A percentile compares a stretch with the other conserved stretches of the same genome.
Evolutionary conservation across 768 basidiomycete genomes (phyloP).

Genomic region (Chalciporus chontae): DNA sequence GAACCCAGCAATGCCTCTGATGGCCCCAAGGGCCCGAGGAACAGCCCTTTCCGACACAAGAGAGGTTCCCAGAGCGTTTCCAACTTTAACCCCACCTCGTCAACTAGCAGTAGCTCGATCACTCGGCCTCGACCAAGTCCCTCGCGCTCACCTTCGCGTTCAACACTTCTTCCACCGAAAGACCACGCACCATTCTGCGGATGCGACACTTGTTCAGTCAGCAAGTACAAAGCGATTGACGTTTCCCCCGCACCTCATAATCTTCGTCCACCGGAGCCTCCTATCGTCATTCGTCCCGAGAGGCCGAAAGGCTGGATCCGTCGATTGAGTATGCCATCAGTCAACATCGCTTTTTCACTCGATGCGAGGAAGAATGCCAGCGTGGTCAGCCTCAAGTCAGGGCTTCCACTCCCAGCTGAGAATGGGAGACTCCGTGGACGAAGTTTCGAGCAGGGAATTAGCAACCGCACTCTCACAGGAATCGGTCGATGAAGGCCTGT

Average conservation of each 20-base stretch:
- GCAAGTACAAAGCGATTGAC: constrained; percentile 46
- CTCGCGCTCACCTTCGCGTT: constrained; percentile 28
- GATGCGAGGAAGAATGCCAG: constrained; percentile 56
- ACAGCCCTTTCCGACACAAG: constrained; percentile 23
- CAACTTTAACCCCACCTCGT: constrained; percentile 22
- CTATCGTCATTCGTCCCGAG: constrained; percentile 45
- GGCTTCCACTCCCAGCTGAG: constrained; percentile 38
- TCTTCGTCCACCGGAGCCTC: constrained; percentile 41
- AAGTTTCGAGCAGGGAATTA: constrained; percentile 34
- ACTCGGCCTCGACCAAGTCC: constrained; percentile 15
- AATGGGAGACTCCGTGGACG: constrained; percentile 44
- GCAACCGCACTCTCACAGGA: constrained; percentile 53
- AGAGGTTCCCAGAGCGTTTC: constrained; percentile 29
- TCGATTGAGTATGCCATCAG: constrained; percentile 70
- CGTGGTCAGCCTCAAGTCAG: constrained; percentile 34
- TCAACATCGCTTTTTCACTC: constrained; percentile 56
- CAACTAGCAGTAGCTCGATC: constrained; percentile 8
- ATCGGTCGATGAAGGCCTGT: constrained; percentile 33
- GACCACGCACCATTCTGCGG: constrained; percentile 64
- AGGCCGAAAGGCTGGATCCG: constrained; percentile 74
- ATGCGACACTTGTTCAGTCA: constrained; percentile 59
- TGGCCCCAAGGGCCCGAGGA: constrained; percentile 25
- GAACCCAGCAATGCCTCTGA: constrained; percentile 27
- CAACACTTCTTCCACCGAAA: constrained; percentile 26
- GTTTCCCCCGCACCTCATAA: constrained; percentile 28